Base-by-base conservation (phyloP, 2,329 filamentous ascomycete species). In the Aspergillus persii region DNA sequence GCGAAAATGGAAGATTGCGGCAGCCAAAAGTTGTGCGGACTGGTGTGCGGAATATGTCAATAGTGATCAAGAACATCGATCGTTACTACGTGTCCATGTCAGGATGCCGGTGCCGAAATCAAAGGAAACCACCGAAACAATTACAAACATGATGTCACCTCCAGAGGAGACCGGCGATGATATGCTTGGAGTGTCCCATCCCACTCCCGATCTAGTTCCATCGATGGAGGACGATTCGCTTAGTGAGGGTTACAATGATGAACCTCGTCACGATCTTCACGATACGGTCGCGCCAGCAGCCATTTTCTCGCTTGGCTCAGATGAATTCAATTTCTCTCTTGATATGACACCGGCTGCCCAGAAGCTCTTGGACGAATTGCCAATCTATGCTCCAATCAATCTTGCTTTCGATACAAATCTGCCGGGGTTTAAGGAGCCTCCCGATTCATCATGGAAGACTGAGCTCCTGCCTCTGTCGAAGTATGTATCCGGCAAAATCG, bases 1-100 rank as follows among this genome's bases (percentile, higher is more conserved):
- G 74, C 83, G 92, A 46, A 96, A 96, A 73, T 96, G 93, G 92
- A 98, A 97, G 77, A 87, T 86, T 70, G 85, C 89, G 2, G 84
- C 89, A 39, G 93, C 93, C 4, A 89, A 88, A 59, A 92, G 88
- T 58, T 81, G 96, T 60, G 95, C 92, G 1, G 81, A 88, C 68
- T 90, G 89, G 68, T 98, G 94, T 74, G 91, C 89, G 0, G 88
- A 94, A 66, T 99, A 91, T 85, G 84, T 92, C 41, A 82, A 84
- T 26, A 84, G 89, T 41, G 82, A 80, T 39, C 76, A 81, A 4
- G 86, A 89, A 63, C 85, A 89, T 59, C 85, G 87, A 51, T 83
- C 82, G 59, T 71, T 81, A 2, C 80, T 97, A 59, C 92, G 94
- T 68, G 84, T 96, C 27, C 52, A 81, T 47, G 79, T 81, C 1